Conservation (phyloP, 306 rosid species). For the Cucumis sativus region DNA sequence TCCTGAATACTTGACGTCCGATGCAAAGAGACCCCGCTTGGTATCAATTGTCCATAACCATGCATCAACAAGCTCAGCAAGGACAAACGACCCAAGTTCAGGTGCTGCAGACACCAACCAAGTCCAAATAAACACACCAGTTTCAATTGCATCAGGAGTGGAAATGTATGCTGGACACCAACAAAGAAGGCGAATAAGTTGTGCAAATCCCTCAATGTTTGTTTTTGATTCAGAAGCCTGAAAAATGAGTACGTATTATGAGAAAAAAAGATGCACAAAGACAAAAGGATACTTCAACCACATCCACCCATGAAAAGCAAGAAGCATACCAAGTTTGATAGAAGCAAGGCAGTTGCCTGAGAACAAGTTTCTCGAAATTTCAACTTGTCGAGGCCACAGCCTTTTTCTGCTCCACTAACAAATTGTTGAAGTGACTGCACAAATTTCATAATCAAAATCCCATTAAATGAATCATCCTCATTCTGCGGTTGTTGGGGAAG, state of each 20-base stretch:
- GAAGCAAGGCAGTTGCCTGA: slow-evolving; percentile 89
- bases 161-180: slow-evolving; percentile 99
- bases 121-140: slow-evolving; percentile 97
- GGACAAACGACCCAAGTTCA: slow-evolving; percentile 79
- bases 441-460: slow-evolving; percentile 73
- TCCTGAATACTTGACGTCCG: slow-evolving; percentile 60
- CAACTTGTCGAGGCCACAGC: slow-evolving; percentile 71
- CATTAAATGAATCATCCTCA: slow-evolving; percentile 76
- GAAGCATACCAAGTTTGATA: slow-evolving; percentile 74
- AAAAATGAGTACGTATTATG: slow-evolving; percentile 17
- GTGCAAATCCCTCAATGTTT: slow-evolving; percentile 85
- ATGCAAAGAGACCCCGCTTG: slow-evolving; percentile 85
- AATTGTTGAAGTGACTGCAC: slow-evolving; percentile 86
- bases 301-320: slow-evolving; percentile 8
- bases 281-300: slow-evolving; percentile 6
- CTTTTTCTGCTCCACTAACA: slow-evolving; percentile 84
- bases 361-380: slow-evolving; percentile 94
- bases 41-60: slow-evolving; percentile 99
- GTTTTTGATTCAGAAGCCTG: slow-evolving; percentile 86
- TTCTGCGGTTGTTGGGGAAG: slow-evolving; percentile 69
- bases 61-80: slow-evolving; percentile 98
- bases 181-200: slow-evolving; percentile 96
- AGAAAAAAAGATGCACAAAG: slow-evolving; percentile 11
- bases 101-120: slow-evolving; percentile 99
- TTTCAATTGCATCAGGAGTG: slow-evolving; percentile 87